A percentile compares a stretch with the other conserved stretches of the same genome.
Evolutionary conservation across 192 early-diverging fungal genomes (phyloP).

Genomic region (Pecoramyces ruminantium): DNA sequence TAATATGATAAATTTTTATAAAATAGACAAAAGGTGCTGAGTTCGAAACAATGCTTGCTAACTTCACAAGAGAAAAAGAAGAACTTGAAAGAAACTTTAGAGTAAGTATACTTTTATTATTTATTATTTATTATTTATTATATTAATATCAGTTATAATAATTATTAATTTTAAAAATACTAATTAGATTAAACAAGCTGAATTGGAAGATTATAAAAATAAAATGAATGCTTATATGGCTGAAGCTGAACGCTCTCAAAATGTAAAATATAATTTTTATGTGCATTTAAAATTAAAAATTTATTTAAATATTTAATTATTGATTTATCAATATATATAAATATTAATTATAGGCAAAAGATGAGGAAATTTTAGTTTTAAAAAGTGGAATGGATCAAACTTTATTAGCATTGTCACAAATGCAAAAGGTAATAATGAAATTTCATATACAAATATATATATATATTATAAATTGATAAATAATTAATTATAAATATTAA

Average conservation of each 20-base stretch:
- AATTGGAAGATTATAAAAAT: slow-evolving; percentile 14
- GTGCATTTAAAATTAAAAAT: too few species aligned
- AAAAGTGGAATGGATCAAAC: slow-evolving; percentile 72
- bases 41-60: slow-evolving; percentile 56
- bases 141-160: slow-evolving; percentile 1
- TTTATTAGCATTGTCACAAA: slow-evolving; percentile 47
- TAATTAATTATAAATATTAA: too few species aligned
- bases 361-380: slow-evolving; percentile 62
- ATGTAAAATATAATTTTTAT: too few species aligned
- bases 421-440: slow-evolving; percentile 49
- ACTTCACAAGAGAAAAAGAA: slow-evolving; percentile 68
- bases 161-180: slow-evolving; percentile 10
- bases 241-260: slow-evolving; percentile 13
- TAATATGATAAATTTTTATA: neutral
- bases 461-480: too few species aligned
- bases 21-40: slow-evolving; percentile 56
- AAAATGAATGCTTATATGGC: slow-evolving; percentile 18
- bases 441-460: too few species aligned
- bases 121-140: neutral
- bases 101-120: neutral
- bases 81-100: slow-evolving; percentile 42
- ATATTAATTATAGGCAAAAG: slow-evolving; percentile 24
- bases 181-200: slow-evolving; percentile 5
- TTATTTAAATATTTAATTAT: too few species aligned
- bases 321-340: too few species aligned